phyloP scores from a whole-genome alignment of 768 basidiomycete species.

The Russula lepida region DNA sequence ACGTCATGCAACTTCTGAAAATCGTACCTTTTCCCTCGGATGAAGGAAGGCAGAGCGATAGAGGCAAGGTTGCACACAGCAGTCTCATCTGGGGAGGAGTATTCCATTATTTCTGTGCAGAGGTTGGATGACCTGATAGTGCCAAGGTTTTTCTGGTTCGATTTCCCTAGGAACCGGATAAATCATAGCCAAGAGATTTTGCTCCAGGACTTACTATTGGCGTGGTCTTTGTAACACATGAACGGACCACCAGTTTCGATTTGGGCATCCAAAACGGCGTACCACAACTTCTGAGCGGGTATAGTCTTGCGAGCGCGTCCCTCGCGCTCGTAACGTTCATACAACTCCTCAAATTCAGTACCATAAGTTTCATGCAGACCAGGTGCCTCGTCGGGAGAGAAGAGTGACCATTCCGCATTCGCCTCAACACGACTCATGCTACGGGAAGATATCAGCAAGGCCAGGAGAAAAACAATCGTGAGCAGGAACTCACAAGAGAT shows the following conservation, averaged over 20 bases:
- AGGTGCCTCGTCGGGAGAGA: slow-evolving; percentile 96
- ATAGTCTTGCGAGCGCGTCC: slow-evolving; percentile 78
- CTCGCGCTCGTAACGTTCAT: slow-evolving; percentile 81
- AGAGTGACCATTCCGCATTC: slow-evolving; percentile 87
- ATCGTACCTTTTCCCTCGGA: slow-evolving; percentile 76
- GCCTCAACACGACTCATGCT: slow-evolving; percentile 97
- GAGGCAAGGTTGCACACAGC: slow-evolving; percentile 99
- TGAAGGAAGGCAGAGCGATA: slow-evolving; percentile 87
- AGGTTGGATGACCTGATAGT: slow-evolving; percentile 99
- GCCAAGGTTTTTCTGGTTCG: slow-evolving; percentile 96
- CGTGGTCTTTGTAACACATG: slow-evolving; percentile 97
- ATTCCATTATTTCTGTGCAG: slow-evolving; percentile 98
- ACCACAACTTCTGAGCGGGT: slow-evolving; percentile 97
- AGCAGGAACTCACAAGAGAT: slow-evolving; percentile 68
- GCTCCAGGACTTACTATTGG: slow-evolving; percentile 56
- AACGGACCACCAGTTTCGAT: slow-evolving; percentile 99
- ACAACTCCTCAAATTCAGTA: slow-evolving; percentile 81
- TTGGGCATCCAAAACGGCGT: slow-evolving; percentile 91
- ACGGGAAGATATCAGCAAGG: slow-evolving; percentile 6
- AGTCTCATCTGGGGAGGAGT: slow-evolving; percentile 93
- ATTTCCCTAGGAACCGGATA: slow-evolving; percentile 57
- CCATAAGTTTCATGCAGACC: slow-evolving; percentile 82
- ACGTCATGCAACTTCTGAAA: slow-evolving; percentile 95
- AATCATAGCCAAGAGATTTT: neutral
- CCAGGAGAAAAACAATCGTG: neutral